Conservation (phyloP, 352 stramenopile genomes). For the Blastocystis sp. region DNA sequence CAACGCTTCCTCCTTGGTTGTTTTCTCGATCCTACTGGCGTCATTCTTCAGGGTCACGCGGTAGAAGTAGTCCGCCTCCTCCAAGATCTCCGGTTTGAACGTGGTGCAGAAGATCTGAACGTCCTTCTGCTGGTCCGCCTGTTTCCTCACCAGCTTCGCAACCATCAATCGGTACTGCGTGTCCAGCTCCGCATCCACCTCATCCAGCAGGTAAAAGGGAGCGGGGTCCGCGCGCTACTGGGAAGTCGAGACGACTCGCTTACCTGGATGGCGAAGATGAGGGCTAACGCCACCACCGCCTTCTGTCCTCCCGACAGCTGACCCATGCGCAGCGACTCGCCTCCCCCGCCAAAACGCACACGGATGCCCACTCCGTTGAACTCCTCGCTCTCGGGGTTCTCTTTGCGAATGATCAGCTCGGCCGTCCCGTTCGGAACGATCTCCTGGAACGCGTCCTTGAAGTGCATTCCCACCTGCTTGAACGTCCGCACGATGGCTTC, state of each 20-base stretch:
- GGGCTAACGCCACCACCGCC: constrained; percentile 90
- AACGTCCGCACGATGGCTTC: constrained; percentile 97
- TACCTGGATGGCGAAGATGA: constrained; percentile 94
- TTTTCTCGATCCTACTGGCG: constrained; percentile 78
- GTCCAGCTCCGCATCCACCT: constrained; percentile 98
- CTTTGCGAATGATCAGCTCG: constrained; percentile 84
- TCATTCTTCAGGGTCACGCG: constrained; percentile 97
- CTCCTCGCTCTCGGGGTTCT: constrained; percentile 62
- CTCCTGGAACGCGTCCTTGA: constrained; percentile 92
- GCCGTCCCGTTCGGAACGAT: constrained; percentile 88
- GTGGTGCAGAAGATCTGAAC: constrained; percentile 99
- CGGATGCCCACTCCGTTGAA: constrained; percentile 94
- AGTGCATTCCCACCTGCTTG: constrained; percentile 88
- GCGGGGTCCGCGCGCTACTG: constrained; percentile 86
- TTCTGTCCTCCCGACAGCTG: constrained; percentile 97
- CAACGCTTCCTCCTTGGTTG: constrained; percentile 88
- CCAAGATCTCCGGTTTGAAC: constrained; percentile 96
- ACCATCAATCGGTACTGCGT: constrained; percentile 89
- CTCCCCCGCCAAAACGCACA: constrained; percentile 86
- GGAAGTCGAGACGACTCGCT: not conserved
- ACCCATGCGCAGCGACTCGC: constrained; percentile 91
- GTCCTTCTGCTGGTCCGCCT: constrained; percentile 81
- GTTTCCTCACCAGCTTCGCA: constrained; percentile 85
- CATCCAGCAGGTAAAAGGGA: constrained; percentile 99
- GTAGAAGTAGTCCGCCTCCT: constrained; percentile 87